A percentile compares a stretch with the other conserved stretches of the same genome.
These are phyloP conservation scores for Hibiscus syriacus DNA, from an alignment of 345 rosid species.

Conservation along the genomic window DNA sequence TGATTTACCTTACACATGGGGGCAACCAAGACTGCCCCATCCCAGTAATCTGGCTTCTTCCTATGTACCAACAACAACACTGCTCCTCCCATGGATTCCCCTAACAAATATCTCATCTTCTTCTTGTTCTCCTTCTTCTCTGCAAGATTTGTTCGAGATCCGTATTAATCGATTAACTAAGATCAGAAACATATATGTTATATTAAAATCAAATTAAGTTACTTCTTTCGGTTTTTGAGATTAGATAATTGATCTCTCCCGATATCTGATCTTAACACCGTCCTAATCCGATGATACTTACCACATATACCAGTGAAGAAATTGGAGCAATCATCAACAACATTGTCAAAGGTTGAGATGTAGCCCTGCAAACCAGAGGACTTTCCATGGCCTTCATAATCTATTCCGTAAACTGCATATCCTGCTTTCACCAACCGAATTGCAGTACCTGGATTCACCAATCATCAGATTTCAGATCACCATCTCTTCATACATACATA, in stretches of 20 bases:
- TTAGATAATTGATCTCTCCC: too few relatives aligned
- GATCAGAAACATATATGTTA: too few relatives aligned
- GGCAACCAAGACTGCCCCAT: constrained; percentile 70
- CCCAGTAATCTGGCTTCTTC: constrained; percentile 61
- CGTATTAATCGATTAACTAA: too few relatives aligned
- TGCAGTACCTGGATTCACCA: constrained; percentile 89
- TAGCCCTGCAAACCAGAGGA: constrained; percentile 51
- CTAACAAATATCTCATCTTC: constrained; percentile 63
- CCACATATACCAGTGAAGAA: constrained; percentile 55
- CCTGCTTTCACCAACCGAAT: constrained; percentile 52
- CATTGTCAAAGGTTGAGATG: constrained; percentile 36
- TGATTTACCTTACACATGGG: constrained; percentile 96
- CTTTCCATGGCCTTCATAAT: constrained; percentile 88
- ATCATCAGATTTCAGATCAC: too few relatives aligned
- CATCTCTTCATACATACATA: too few relatives aligned
- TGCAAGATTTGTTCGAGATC: too few relatives aligned
- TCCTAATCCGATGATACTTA: too few relatives aligned
- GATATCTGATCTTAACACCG: too few relatives aligned
- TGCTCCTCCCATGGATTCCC: constrained; percentile 95
- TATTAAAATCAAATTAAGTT: too few relatives aligned
- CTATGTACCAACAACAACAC: constrained; percentile 50
- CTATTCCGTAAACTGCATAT: constrained; percentile 62
- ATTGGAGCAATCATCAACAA: constrained; percentile 51
- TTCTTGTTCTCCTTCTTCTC: constrained; percentile 47
- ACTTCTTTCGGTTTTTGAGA: too few relatives aligned